phyloP scores from a whole-genome alignment of 192 early-diverging fungal species.

The Mortierella alpina region DNA sequence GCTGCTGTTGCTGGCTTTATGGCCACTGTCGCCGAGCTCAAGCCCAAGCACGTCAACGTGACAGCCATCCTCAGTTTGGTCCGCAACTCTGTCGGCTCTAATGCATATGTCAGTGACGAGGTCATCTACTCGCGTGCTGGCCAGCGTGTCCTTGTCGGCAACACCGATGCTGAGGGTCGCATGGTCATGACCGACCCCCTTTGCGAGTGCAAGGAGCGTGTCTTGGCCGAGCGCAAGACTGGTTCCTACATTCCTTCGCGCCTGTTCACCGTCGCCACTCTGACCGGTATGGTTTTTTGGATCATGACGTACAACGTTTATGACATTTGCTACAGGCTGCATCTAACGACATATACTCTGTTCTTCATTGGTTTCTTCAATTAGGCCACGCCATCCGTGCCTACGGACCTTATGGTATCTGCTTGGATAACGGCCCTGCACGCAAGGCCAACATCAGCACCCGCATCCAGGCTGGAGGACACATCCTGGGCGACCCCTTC shows the following conservation, averaged over 20 bases:
- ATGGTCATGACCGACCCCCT: conserved; percentile 89
- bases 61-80: conserved; percentile 82
- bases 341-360: not conserved
- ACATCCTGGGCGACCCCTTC: conserved; percentile 82
- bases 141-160: conserved; percentile 79
- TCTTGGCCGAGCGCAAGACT: conserved; percentile 67
- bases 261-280: conserved; percentile 87
- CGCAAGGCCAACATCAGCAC: conserved; percentile 67
- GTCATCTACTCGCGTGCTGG: conserved; percentile 82
- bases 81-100: conserved; percentile 85
- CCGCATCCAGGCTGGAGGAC: conserved; percentile 72
- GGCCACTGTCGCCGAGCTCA: conserved; percentile 72
- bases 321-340: not conserved
- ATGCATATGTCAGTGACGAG: conserved; percentile 86
- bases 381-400: conserved; percentile 80
- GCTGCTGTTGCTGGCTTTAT: conserved; percentile 85
- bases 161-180: conserved; percentile 93
- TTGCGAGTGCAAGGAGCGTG: conserved; percentile 77
- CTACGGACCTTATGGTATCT: conserved; percentile 79
- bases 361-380: not conserved
- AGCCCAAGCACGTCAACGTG: conserved; percentile 75
- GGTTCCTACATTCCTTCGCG: conserved; percentile 53
- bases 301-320: not conserved
- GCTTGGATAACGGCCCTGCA: conserved; percentile 83
- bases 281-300: conserved; percentile 65